Conservation (phyloP, 2,329 filamentous ascomycete genomes). For the Aspergillus tanneri region DNA sequence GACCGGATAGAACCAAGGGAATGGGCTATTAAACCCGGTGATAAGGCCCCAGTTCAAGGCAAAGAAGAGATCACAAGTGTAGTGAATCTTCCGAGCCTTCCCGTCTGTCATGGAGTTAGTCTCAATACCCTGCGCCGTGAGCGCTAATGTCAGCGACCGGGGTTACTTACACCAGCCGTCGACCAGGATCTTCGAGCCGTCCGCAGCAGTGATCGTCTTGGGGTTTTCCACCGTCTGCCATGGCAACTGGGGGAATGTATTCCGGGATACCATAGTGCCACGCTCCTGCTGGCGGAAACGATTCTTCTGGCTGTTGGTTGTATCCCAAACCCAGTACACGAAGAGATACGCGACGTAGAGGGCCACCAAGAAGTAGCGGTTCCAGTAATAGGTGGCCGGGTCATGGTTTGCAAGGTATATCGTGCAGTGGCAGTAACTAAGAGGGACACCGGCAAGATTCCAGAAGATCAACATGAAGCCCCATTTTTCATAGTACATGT, state of each 20-base stretch:
- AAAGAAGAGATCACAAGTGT: slow-evolving; percentile 77
- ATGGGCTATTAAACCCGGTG: slow-evolving; percentile 75
- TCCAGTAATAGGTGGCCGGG: slow-evolving; percentile 74
- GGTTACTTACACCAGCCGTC: slow-evolving; percentile 74
- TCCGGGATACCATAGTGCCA: slow-evolving; percentile 66
- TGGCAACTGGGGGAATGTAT: slow-evolving; percentile 85
- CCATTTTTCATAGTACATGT: slow-evolving; percentile 97
- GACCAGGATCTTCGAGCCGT: slow-evolving; percentile 73
- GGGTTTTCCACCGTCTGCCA: slow-evolving; percentile 83
- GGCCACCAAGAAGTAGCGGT: slow-evolving; percentile 62
- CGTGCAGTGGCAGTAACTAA: slow-evolving; percentile 91
- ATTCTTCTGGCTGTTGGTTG: slow-evolving; percentile 91
- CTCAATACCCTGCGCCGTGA: neutral
- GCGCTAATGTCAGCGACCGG: neutral
- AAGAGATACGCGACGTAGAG: slow-evolving; percentile 73
- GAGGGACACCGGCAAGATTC: slow-evolving; percentile 87
- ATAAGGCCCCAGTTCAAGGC: slow-evolving; percentile 76
- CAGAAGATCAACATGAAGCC: slow-evolving; percentile 98
- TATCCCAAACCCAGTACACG: slow-evolving; percentile 91
- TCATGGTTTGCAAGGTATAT: slow-evolving; percentile 84
- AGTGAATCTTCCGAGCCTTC: slow-evolving; percentile 75
- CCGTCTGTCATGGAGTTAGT: slow-evolving; percentile 51
- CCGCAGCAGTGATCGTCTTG: slow-evolving; percentile 69
- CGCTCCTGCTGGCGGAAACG: slow-evolving; percentile 79
- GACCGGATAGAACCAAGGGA: slow-evolving; percentile 84